Evolutionary conservation across 176 grass and related monocot genomes (phyloP).

Genomic region (Carex littledalei): DNA sequence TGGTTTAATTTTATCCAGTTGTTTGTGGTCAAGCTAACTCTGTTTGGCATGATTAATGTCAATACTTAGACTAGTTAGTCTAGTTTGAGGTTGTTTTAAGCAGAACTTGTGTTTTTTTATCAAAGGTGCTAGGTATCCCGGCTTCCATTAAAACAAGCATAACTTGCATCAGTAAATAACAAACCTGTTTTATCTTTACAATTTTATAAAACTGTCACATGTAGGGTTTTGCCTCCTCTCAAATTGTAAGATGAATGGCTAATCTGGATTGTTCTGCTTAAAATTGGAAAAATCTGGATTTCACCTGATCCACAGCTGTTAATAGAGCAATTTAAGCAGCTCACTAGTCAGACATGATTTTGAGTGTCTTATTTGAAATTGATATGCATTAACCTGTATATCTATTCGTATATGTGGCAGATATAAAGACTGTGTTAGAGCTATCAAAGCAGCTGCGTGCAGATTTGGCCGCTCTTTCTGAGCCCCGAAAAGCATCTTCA

Average conservation of each 20-base stretch:
- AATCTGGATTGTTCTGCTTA: background rate
- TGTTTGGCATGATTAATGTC: background rate
- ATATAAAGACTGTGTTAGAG: slow-evolving; percentile 44
- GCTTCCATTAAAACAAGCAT: background rate
- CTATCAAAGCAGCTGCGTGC: slow-evolving; percentile 48
- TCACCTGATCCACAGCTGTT: background rate
- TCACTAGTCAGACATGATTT: background rate
- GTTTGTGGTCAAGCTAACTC: background rate
- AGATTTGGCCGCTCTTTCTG: slow-evolving; percentile 24
- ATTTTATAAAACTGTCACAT: background rate
- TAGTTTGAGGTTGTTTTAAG: background rate
- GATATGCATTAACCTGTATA: background rate
- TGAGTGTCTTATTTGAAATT: background rate
- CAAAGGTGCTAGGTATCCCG: background rate
- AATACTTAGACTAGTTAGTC: background rate
- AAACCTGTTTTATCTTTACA: background rate
- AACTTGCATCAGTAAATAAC: background rate
- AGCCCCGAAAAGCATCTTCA: slow-evolving; percentile 26
- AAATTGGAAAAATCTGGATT: background rate
- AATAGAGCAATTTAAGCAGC: background rate
- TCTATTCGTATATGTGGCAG: slow-evolving; percentile 24
- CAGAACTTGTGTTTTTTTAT: background rate
- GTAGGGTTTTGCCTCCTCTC: background rate
- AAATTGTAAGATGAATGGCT: background rate
- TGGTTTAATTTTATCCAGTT: background rate